Conservation (phyloP, 305 asterid genomes). For the Fraxinus baroniana region DNA sequence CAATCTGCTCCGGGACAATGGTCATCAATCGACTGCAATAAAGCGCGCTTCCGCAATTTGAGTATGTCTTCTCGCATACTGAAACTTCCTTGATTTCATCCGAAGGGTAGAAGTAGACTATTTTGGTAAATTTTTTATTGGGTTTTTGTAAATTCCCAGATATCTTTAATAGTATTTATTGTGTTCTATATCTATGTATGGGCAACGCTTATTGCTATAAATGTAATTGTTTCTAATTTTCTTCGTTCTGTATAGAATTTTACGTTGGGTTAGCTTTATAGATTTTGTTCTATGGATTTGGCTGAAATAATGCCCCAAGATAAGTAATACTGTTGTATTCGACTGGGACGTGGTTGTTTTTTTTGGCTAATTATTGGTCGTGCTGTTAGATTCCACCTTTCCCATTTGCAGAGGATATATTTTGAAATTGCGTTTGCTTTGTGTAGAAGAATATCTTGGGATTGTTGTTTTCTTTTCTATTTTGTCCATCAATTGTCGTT, state of each 20-base stretch:
- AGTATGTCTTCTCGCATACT: not conserved
- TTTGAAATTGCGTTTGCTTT: not conserved
- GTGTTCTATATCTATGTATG: not conserved
- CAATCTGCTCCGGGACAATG: not conserved
- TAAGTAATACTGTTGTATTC: not conserved
- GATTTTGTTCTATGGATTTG: not conserved
- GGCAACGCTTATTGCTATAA: not conserved
- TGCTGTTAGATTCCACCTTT: not conserved
- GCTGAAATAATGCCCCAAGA: not conserved
- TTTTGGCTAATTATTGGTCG: not conserved
- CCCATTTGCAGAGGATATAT: not conserved
- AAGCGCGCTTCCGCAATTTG: not conserved
- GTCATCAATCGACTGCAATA: not conserved
- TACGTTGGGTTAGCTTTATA: not conserved
- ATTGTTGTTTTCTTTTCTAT: not conserved
- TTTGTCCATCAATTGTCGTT: not conserved
- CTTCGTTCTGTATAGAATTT: not conserved
- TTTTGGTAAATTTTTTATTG: not conserved
- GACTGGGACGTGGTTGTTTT: not conserved
- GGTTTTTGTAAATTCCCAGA: not conserved
- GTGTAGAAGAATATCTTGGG: not conserved
- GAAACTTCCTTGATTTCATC: not conserved
- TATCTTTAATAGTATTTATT: too few species aligned
- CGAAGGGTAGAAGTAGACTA: not conserved
- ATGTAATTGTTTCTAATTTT: too few species aligned